phyloP scores from a whole-genome alignment of 2,329 filamentous ascomycete species.

The Pseudocercospora pini-densiflorae region DNA sequence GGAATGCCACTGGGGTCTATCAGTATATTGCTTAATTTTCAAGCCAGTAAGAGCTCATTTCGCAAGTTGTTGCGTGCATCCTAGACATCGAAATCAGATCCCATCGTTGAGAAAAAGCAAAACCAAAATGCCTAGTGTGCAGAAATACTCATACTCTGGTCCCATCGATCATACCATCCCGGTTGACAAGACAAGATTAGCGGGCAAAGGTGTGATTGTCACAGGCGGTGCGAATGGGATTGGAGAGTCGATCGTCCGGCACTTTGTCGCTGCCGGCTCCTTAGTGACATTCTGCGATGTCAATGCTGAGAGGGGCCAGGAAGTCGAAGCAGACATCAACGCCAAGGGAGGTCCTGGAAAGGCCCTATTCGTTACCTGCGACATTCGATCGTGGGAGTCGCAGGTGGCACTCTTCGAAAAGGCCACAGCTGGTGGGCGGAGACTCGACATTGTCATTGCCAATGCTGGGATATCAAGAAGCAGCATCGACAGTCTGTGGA shows the following conservation, averaged over 20 bases:
- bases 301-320: constrained; percentile 33
- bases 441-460: constrained; percentile 25
- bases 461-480: constrained; percentile 32
- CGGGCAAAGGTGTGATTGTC: constrained; percentile 44
- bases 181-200: not conserved
- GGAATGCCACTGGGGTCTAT: not conserved
- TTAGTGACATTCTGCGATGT: constrained; percentile 44
- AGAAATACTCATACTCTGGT: not conserved
- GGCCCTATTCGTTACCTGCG: constrained; percentile 38
- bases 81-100: not conserved
- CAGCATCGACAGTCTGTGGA: constrained; percentile 4
- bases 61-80: not conserved
- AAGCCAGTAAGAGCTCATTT: not conserved
- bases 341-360: constrained; percentile 30
- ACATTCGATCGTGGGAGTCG: constrained; percentile 35
- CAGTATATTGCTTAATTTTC: not conserved
- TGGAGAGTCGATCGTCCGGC: constrained; percentile 40
- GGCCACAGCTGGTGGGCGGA: constrained; percentile 23
- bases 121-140: not conserved
- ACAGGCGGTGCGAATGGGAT: constrained; percentile 52
- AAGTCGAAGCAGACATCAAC: constrained; percentile 36
- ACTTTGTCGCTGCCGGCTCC: constrained; percentile 39
- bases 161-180: constrained; percentile 1
- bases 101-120: not conserved
- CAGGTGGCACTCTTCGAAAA: constrained; percentile 36